Conservation (phyloP, 2,329 filamentous ascomycete species). For the Lecanicillium sp. region DNA sequence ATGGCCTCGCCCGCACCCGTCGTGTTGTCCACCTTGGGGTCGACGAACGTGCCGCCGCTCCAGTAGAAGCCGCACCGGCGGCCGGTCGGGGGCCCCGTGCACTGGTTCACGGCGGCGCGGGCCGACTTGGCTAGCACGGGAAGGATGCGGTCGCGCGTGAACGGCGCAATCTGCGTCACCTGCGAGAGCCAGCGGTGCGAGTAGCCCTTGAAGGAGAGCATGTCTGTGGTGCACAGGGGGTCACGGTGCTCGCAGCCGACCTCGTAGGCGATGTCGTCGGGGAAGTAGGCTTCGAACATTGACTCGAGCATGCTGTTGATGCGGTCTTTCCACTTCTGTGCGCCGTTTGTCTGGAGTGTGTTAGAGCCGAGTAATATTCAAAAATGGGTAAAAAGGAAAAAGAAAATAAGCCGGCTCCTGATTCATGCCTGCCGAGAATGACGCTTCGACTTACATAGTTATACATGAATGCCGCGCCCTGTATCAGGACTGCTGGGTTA, state of each 20-base stretch:
- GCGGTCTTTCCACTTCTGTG: conserved; percentile 44
- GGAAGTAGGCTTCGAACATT: conserved; percentile 44
- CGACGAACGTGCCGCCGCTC: conserved; percentile 40
- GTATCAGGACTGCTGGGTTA: conserved; percentile 46
- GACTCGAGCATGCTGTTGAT: conserved; percentile 31
- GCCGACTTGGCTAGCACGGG: conserved; percentile 42
- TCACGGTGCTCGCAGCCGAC: conserved; percentile 43
- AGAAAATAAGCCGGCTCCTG: background rate
- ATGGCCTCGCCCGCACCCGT: conserved; percentile 54
- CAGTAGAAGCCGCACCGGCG: conserved; percentile 48
- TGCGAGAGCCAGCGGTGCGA: conserved; percentile 45
- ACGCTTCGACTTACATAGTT: conserved; percentile 34
- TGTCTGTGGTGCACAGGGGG: conserved; percentile 49
- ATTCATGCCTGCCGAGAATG: background rate
- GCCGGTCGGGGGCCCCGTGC: conserved; percentile 38
- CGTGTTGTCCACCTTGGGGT: conserved; percentile 46
- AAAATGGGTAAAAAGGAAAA: too few relatives aligned
- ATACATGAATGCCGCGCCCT: conserved; percentile 54
- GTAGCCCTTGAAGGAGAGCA: conserved; percentile 52
- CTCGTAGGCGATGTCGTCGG: conserved; percentile 54
- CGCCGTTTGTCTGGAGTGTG: conserved; percentile 19
- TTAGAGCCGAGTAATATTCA: too few relatives aligned
- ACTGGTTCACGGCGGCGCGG: conserved; percentile 41
- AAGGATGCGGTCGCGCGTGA: conserved; percentile 37
- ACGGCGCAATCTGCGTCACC: conserved; percentile 44